Base-by-base conservation (phyloP, 257 asterid species). In the Ajuga chamaepitys region DNA sequence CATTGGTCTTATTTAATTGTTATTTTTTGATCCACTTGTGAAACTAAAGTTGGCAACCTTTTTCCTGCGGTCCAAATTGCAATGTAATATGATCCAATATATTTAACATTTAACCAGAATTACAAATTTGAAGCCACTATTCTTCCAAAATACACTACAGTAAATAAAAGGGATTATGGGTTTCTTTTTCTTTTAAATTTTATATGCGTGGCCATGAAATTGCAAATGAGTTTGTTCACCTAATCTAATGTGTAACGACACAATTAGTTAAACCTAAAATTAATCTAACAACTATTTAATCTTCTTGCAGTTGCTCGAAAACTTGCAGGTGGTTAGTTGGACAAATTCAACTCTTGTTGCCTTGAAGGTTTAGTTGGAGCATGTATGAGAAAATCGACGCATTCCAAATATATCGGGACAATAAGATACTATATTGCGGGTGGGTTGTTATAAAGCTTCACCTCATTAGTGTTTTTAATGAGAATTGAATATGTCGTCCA, bases 171-270 rank as follows among this genome's bases (percentile, higher is more conserved):
- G 12, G 13, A 22, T 2, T 51, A 17, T 3, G 59, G 57, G 7
- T 3, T 20, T 21, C 32, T 21, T 50, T 50, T 22, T 40, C 52
- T 21, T 51, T 64, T 22, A 9, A n/a, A 14, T 25, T 25, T 20
- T n/a, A 26, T 14, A 25, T 10, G 34, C 0, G 44, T 4, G 17
- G 5, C 20, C 16, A 40, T 53, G 71, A 55, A 40, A 54, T 28
- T 51, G n/a, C n/a, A 64, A 70, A 46, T 74, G 82, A 66, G 83
- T 82, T 85, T 44, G 91, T 74, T 85, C 64, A 85, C 83, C 91
- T 82, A 85, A 78, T 73, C 9, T 48, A 53, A 56, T 59, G 40
- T 73, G 58, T 60, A 9, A 25, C 41, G 52, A 54, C 13, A 64
- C 46, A 66, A 50, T 60, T 64, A 66, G 77, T 58, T 62, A 74